Conservation (phyloP, 495 filamentous ascomycete species). For the Evernia prunastri region DNA sequence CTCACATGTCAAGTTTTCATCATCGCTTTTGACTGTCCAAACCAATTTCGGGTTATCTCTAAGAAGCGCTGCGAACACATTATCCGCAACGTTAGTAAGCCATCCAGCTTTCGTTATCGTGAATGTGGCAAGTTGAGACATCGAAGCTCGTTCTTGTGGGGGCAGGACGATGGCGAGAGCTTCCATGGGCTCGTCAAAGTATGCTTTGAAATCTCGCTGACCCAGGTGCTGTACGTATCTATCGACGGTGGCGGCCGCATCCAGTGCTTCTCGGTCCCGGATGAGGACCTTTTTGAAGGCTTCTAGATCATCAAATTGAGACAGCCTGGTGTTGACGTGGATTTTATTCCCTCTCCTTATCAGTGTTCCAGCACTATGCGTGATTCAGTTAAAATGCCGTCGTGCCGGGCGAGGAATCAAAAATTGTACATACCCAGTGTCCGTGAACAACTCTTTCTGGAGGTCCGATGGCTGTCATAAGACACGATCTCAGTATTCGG, state of each 20-base stretch:
- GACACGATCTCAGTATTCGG: not conserved
- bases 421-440: constrained; percentile 8
- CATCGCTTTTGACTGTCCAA: constrained; percentile 95
- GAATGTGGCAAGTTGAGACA: constrained; percentile 83
- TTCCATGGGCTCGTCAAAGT: constrained; percentile 95
- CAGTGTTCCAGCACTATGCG: constrained; percentile 66
- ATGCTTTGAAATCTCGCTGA: constrained; percentile 79
- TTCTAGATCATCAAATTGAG: constrained; percentile 71
- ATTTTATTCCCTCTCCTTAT: constrained; percentile 92
- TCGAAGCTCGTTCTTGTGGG: constrained; percentile 43
- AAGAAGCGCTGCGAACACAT: constrained; percentile 87
- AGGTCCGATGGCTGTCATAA: constrained; percentile 61
- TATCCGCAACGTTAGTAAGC: constrained; percentile 95
- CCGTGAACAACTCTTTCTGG: constrained; percentile 77
- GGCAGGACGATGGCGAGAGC: constrained; percentile 90
- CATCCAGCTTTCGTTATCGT: constrained; percentile 94
- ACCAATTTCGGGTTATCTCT: constrained; percentile 87
- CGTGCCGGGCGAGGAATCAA: constrained; percentile 47
- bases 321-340: constrained; percentile 62
- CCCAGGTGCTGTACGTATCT: constrained; percentile 74
- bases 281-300: constrained; percentile 77
- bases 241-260: constrained; percentile 77
- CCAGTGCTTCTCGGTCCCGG: constrained; percentile 76
- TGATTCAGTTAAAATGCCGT: constrained; percentile 88
- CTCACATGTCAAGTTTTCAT: constrained; percentile 86